Percentiles rank a stretch among this genome's conserved stretches.
phyloP scores from a whole-genome alignment of 495 filamentous ascomycete genomes.

The Corynascus novoguineensis region DNA sequence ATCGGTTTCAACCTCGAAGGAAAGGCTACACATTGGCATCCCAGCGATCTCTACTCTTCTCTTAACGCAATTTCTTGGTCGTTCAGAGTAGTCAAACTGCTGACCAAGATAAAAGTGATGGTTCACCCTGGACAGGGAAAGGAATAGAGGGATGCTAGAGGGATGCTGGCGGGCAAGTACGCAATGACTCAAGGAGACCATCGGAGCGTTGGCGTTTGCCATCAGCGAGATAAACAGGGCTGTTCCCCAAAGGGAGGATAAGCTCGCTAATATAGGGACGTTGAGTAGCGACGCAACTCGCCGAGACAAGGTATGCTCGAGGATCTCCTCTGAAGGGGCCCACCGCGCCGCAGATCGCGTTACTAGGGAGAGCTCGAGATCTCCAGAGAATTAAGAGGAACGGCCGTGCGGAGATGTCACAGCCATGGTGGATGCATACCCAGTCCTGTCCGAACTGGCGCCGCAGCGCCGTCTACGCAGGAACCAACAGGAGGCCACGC shows the following conservation, averaged over 20 bases:
- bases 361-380: neutral
- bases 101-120: slow-evolving; percentile 12
- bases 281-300: slow-evolving; percentile 12
- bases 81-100: slow-evolving; percentile 1
- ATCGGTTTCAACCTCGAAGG: slow-evolving; percentile 21
- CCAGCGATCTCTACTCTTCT: slow-evolving; percentile 19
- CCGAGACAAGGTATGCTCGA: slow-evolving; percentile 7
- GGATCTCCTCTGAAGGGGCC: slow-evolving; percentile 1
- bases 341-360: slow-evolving; percentile 6
- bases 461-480: slow-evolving; percentile 7
- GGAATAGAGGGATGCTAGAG: too few relatives aligned
- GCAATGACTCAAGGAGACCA: slow-evolving; percentile 17
- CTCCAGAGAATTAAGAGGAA: slow-evolving; percentile 6
- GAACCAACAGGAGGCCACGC: slow-evolving; percentile 4
- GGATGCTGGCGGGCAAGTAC: slow-evolving; percentile 19
- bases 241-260: slow-evolving; percentile 21
- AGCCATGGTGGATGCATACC: neutral
- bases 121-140: slow-evolving; percentile 16
- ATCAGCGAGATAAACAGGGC: slow-evolving; percentile 21
- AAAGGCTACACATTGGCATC: slow-evolving; percentile 18
- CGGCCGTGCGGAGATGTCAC: slow-evolving; percentile 13
- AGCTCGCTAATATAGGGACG: slow-evolving; percentile 25
- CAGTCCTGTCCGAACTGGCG: neutral
- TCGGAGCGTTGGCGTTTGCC: slow-evolving; percentile 6
- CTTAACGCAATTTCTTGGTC: neutral